phyloP scores from a whole-genome alignment of 2,329 filamentous ascomycete species.

The Thyridium curvatum region DNA sequence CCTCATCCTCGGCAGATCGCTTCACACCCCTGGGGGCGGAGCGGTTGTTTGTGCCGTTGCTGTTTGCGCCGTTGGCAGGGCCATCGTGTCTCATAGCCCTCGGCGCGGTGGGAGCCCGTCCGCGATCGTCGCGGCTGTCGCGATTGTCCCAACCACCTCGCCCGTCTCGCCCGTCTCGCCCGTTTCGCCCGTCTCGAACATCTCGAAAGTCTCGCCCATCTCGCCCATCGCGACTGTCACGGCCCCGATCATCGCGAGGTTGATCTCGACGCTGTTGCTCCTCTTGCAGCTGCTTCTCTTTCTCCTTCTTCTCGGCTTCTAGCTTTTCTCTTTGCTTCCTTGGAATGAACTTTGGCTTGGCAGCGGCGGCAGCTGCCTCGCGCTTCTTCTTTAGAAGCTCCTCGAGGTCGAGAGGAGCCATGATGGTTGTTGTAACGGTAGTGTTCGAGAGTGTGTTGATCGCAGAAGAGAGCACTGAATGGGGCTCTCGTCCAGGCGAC shows the following conservation, averaged over 20 bases:
- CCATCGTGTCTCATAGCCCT: slow-evolving; percentile 50
- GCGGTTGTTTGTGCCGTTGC: slow-evolving; percentile 4
- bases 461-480: too few relatives aligned
- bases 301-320: slow-evolving; percentile 64
- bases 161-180: too few relatives aligned
- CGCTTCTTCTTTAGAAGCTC: slow-evolving; percentile 81
- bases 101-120: slow-evolving; percentile 58
- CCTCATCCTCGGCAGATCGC: slow-evolving; percentile 53
- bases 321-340: slow-evolving; percentile 73
- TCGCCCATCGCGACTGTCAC: slow-evolving; percentile 15
- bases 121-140: slow-evolving; percentile 27
- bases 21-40: slow-evolving; percentile 14
- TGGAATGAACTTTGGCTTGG: slow-evolving; percentile 82
- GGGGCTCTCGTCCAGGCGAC: too few relatives aligned
- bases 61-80: slow-evolving; percentile 14
- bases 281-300: slow-evolving; percentile 56
- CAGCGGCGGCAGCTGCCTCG: slow-evolving; percentile 74
- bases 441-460: too few relatives aligned
- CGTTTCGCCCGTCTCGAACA: too few relatives aligned
- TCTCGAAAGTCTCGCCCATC: too few relatives aligned
- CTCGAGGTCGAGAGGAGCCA: slow-evolving; percentile 69
- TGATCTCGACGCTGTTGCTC: slow-evolving; percentile 23
- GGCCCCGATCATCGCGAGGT: slow-evolving; percentile 28
- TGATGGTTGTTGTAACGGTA: slow-evolving; percentile 1
- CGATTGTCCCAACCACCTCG: too few relatives aligned